These are phyloP conservation scores for Ustilago tritici DNA, from an alignment of 1,284 basidiomycete genomes.

Conservation along the genomic window DNA sequence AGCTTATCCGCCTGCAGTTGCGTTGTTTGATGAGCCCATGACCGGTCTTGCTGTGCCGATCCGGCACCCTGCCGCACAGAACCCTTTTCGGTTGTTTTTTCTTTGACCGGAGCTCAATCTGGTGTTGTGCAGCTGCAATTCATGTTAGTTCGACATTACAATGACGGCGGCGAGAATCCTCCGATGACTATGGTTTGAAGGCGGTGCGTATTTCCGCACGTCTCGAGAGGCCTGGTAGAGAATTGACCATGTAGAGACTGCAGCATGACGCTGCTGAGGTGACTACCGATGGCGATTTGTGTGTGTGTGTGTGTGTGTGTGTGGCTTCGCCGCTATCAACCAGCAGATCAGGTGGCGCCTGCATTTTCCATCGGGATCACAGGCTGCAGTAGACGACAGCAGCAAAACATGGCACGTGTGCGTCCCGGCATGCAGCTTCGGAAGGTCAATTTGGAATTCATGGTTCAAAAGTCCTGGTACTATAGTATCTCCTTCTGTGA, in stretches of 20 bases:
- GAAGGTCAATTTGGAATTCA: neutral
- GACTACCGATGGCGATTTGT: neutral
- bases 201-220: neutral
- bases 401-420: neutral
- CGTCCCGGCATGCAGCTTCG: neutral
- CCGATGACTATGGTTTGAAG: neutral
- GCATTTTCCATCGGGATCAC: constrained; percentile 6
- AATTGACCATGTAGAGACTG: neutral
- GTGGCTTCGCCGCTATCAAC: neutral
- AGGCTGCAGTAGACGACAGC: constrained; percentile 3
- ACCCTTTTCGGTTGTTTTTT: neutral
- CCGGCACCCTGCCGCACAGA: constrained; percentile 4
- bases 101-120: neutral
- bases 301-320: no score
- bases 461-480: neutral
- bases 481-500: neutral
- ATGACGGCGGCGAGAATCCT: neutral
- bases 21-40: neutral
- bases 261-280: neutral
- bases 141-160: neutral
- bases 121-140: neutral
- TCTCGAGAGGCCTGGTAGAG: neutral
- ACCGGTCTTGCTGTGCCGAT: neutral
- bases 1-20: no score
- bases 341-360: neutral